A percentile compares a stretch with the other conserved stretches of the same genome.
Conservation (phyloP, 768 basidiomycete genomes). For the Mycena metata region DNA sequence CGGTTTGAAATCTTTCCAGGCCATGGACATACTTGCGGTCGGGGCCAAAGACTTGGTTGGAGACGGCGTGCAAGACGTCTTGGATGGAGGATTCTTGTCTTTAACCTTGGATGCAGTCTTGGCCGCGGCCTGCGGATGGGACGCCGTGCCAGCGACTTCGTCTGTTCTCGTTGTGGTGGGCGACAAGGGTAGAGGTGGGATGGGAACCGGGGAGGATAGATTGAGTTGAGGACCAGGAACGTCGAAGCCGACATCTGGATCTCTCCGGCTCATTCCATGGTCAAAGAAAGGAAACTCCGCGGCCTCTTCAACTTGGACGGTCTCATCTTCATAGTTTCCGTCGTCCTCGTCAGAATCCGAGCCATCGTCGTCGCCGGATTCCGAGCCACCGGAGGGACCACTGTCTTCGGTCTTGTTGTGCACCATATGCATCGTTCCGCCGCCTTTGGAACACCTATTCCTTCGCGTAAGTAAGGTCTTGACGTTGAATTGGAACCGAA, state of each 20-base stretch:
- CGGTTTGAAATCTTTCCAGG: neutral
- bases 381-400: conserved; percentile 19
- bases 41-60: conserved; percentile 62
- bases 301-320: neutral
- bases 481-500: too few species aligned
- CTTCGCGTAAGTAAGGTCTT: too few species aligned
- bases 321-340: conserved; percentile 25
- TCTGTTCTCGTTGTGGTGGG: conserved; percentile 33
- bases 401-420: conserved; percentile 40
- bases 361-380: conserved; percentile 12
- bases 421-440: conserved; percentile 41
- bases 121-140: conserved; percentile 52
- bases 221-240: conserved; percentile 38
- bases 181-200: conserved; percentile 7
- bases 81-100: too few species aligned
- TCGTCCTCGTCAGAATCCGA: conserved; percentile 3
- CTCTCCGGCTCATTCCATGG: conserved; percentile 27
- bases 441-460: conserved; percentile 59
- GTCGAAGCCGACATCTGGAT: conserved; percentile 1
- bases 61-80: conserved; percentile 60
- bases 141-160: conserved; percentile 44
- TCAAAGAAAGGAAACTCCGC: neutral
- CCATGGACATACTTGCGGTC: conserved; percentile 60
- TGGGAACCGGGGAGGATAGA: conserved; percentile 44
- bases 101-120: conserved; percentile 41